Conservation (phyloP, 805 yeast genomes). For the Komagataella populi region DNA sequence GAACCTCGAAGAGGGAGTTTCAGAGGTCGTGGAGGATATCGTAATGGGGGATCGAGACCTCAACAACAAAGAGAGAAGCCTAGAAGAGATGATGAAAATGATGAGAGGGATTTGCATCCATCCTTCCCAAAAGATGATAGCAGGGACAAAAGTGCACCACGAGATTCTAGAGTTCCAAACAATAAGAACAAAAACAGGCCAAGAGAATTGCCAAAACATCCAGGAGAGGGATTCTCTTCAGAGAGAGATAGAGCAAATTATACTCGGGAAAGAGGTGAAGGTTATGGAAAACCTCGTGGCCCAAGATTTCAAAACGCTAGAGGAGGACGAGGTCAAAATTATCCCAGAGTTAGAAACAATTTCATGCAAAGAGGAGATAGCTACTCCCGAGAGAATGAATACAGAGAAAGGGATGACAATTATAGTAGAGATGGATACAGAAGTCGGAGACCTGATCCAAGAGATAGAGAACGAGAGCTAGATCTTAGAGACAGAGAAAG, state of each 20-base stretch:
- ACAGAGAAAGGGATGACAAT: slow-evolving; percentile 1
- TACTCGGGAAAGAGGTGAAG: neutral
- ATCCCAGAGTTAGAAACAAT: neutral
- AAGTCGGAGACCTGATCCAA: slow-evolving; percentile 1
- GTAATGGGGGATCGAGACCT: neutral
- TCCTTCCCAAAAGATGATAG: neutral
- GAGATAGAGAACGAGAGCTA: neutral
- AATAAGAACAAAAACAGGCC: neutral
- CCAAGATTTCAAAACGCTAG: neutral
- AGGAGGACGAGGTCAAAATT: neutral
- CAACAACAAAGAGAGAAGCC: neutral
- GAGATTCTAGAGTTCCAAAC: neutral
- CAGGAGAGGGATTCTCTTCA: neutral
- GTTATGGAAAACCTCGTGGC: neutral
- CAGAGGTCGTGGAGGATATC: neutral
- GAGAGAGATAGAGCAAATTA: neutral
- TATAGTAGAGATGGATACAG: slow-evolving; percentile 1
- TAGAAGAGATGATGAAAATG: neutral
- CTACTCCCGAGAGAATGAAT: neutral
- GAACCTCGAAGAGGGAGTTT: neutral
- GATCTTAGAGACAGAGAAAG: slow-evolving; percentile 1
- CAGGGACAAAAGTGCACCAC: neutral
- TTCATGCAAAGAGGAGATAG: slow-evolving; percentile 1
- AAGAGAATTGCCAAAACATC: neutral
- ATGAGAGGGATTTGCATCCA: neutral